These are phyloP conservation scores for Entophlyctis luteolus DNA, from an alignment of 192 early-diverging fungal genomes.

Conservation along the genomic window DNA sequence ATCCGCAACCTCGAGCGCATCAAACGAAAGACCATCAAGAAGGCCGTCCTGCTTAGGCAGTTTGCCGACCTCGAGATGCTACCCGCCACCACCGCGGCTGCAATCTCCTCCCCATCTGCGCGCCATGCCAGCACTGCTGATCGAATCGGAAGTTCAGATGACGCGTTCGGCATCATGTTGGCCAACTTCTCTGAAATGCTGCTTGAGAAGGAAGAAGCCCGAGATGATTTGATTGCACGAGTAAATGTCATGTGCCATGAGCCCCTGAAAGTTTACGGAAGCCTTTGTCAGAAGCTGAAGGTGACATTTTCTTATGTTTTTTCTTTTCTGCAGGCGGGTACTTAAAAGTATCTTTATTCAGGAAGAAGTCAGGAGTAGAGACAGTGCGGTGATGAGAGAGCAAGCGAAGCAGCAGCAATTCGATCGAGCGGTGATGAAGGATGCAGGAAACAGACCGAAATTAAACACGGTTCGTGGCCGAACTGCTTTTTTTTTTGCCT, in stretches of 20 bases:
- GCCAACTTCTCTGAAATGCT: slow-evolving; percentile 10
- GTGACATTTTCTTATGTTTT: neutral
- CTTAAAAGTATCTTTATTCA: neutral
- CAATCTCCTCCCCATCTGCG: too few relatives aligned
- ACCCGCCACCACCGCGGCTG: too few relatives aligned
- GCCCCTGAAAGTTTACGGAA: slow-evolving; percentile 34
- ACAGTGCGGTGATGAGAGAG: slow-evolving; percentile 33
- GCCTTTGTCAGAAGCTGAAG: slow-evolving; percentile 21
- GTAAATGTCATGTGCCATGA: slow-evolving; percentile 31
- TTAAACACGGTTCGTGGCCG: slow-evolving; percentile 16
- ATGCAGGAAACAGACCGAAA: slow-evolving; percentile 32
- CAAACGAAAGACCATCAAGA: slow-evolving; percentile 33
- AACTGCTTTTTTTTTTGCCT: neutral
- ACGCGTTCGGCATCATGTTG: slow-evolving; percentile 3
- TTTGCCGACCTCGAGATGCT: slow-evolving; percentile 36
- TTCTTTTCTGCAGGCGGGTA: neutral
- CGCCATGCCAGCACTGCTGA: too few relatives aligned
- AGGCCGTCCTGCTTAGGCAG: slow-evolving; percentile 28
- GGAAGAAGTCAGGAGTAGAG: slow-evolving; percentile 17
- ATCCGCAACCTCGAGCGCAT: slow-evolving; percentile 20
- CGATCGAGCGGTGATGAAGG: slow-evolving; percentile 32
- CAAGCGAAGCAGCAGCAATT: slow-evolving; percentile 29
- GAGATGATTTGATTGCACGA: slow-evolving; percentile 20
- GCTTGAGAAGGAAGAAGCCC: slow-evolving; percentile 26
- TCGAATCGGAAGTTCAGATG: slow-evolving; percentile 2